These are phyloP conservation scores for Phytophthora tentaculata DNA, from an alignment of 352 stramenopile genomes.

Conservation along the genomic window DNA sequence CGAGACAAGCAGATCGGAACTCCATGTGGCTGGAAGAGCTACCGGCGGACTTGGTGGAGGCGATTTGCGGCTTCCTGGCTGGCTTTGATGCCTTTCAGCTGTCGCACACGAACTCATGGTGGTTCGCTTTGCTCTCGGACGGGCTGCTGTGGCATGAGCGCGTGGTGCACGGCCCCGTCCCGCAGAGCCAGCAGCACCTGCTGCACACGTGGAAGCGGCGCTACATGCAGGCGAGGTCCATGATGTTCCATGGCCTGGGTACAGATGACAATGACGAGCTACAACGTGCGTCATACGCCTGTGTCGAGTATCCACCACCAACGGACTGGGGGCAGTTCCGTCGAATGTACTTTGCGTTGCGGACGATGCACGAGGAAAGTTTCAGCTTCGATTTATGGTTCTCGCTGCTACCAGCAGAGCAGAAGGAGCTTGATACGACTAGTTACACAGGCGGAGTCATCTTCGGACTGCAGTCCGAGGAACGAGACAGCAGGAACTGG, in stretches of 20 bases:
- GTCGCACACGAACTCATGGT: conserved; percentile 30
- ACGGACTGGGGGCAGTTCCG: conserved; percentile 30
- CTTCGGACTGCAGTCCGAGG: conserved; percentile 49
- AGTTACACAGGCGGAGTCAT: conserved; percentile 39
- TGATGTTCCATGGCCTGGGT: conserved; percentile 29
- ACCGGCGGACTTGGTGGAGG: conserved; percentile 19
- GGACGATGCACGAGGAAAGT: conserved; percentile 22
- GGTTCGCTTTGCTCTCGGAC: conserved; percentile 29
- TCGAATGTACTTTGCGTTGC: conserved; percentile 25
- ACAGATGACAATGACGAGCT: conserved; percentile 23
- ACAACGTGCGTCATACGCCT: conserved; percentile 22
- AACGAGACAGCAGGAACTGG: conserved; percentile 36
- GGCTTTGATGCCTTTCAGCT: conserved; percentile 37
- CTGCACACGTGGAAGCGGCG: conserved; percentile 28
- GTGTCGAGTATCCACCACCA: conserved; percentile 28
- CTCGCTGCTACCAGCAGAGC: conserved; percentile 25
- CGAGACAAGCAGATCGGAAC: not conserved
- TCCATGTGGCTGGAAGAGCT: conserved; percentile 28
- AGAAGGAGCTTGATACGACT: not conserved
- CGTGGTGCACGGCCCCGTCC: conserved; percentile 18
- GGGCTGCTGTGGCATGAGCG: conserved; percentile 29
- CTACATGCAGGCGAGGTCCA: conserved; percentile 29
- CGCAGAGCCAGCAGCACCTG: conserved; percentile 21
- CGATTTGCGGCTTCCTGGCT: conserved; percentile 22
- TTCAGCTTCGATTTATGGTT: conserved; percentile 57